These are phyloP conservation scores for Cyberlindnera maritima DNA, from an alignment of 805 yeast species.

Conservation along the genomic window DNA sequence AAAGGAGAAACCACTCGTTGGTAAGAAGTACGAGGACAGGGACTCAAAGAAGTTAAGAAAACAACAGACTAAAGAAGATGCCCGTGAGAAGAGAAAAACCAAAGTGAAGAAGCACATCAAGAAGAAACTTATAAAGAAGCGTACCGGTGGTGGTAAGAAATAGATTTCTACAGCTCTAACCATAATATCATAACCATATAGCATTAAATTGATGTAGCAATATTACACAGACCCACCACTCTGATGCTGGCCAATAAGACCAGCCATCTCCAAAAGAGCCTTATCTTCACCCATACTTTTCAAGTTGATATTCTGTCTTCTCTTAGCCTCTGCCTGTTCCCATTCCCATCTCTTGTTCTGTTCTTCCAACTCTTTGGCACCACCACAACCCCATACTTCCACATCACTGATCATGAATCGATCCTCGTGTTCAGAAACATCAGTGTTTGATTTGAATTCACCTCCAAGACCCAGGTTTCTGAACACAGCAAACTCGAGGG, in stretches of 20 bases:
- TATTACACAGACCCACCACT: slow-evolving; percentile 47
- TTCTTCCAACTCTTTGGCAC: slow-evolving; percentile 69
- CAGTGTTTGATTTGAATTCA: slow-evolving; percentile 37
- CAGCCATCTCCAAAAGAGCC: slow-evolving; percentile 84
- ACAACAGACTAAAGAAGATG: slow-evolving; percentile 70
- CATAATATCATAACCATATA: too few species aligned
- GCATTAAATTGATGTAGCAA: not conserved
- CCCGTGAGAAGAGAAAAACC: slow-evolving; percentile 73
- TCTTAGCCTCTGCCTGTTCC: slow-evolving; percentile 85
- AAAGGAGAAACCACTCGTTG: slow-evolving; percentile 47
- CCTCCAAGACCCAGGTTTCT: slow-evolving; percentile 65
- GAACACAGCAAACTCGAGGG: slow-evolving; percentile 78
- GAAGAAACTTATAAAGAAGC: slow-evolving; percentile 67
- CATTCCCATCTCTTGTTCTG: slow-evolving; percentile 83
- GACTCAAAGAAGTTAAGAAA: slow-evolving; percentile 75
- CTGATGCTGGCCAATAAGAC: slow-evolving; percentile 48
- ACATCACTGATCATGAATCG: slow-evolving; percentile 68
- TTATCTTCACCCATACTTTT: slow-evolving; percentile 73
- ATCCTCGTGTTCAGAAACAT: slow-evolving; percentile 46
- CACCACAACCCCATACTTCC: slow-evolving; percentile 93
- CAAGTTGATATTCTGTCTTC: slow-evolving; percentile 68
- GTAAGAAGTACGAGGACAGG: slow-evolving; percentile 78
- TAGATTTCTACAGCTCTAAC: not conserved
- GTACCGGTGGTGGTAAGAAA: slow-evolving; percentile 29
- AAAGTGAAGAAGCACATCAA: slow-evolving; percentile 83